phyloP scores from a whole-genome alignment of 305 asterid species.

The Solanum chacoense region DNA sequence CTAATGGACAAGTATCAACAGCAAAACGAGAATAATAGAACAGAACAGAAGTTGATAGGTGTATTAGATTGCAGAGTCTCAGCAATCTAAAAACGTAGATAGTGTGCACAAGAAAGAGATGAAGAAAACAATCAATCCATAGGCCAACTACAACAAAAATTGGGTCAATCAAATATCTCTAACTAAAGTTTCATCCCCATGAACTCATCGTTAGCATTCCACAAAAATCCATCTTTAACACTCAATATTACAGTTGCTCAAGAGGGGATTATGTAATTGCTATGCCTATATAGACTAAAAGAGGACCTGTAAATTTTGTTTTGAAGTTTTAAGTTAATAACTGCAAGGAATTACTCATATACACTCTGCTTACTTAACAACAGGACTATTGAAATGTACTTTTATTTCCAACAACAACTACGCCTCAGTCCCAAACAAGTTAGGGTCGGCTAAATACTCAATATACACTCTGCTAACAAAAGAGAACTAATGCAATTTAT shows the following conservation, averaged over 20 bases:
- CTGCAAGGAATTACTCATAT: background rate
- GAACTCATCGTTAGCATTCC: background rate
- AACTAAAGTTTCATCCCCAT: background rate
- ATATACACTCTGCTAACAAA: background rate
- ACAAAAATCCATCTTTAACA: background rate
- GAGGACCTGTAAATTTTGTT: background rate
- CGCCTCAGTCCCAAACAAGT: background rate
- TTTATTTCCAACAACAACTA: background rate
- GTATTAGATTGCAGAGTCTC: background rate
- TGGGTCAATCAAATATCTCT: background rate
- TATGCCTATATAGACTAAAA: background rate
- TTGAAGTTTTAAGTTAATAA: background rate
- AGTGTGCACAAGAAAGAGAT: background rate
- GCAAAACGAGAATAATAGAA: background rate
- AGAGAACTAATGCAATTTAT: background rate
- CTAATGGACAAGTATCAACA: background rate
- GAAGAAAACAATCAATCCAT: background rate
- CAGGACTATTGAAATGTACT: background rate
- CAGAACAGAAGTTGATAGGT: background rate
- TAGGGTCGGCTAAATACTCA: background rate
- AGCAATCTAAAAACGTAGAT: background rate
- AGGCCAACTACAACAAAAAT: background rate
- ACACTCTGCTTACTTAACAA: background rate
- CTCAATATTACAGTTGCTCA: background rate
- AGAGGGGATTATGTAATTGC: background rate